Conservation (phyloP, 208 protist genomes). For the Leishmania major region DNA sequence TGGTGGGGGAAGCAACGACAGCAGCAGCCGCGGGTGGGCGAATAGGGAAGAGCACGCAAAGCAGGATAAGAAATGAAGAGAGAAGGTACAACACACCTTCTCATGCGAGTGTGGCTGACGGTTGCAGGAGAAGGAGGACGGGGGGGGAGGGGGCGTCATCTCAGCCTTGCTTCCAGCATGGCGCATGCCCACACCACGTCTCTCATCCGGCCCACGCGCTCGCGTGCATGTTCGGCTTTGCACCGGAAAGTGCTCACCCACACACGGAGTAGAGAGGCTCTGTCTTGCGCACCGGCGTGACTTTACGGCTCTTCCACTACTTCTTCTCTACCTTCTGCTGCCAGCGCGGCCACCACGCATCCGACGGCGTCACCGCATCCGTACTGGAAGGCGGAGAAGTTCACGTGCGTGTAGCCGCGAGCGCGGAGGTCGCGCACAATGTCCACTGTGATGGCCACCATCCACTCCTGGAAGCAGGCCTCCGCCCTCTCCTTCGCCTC, state of each 20-base stretch:
- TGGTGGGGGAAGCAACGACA: no score
- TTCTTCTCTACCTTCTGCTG: slow-evolving; percentile 7
- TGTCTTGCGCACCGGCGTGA: neutral
- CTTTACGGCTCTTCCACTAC: neutral
- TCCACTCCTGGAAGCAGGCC: slow-evolving; percentile 17
- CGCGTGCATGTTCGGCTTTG: neutral
- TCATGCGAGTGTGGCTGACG: no score
- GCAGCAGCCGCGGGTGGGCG: no score
- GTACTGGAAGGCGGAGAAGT: slow-evolving; percentile 50
- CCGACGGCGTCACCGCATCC: slow-evolving; percentile 30
- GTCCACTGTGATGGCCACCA: slow-evolving; percentile 32
- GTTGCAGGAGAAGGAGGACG: no score
- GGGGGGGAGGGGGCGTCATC: neutral
- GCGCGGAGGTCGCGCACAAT: slow-evolving; percentile 23
- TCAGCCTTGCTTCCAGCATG: neutral
- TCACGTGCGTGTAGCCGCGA: slow-evolving; percentile 32
- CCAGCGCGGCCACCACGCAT: slow-evolving; percentile 28
- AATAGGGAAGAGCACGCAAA: neutral
- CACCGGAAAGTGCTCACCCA: neutral
- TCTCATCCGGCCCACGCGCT: neutral
- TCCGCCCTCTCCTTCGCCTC: slow-evolving; percentile 33
- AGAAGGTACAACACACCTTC: neutral
- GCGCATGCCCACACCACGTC: neutral
- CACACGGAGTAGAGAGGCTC: neutral
- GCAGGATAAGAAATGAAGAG: no score